phyloP scores from a whole-genome alignment of 352 stramenopile species.

The Albugo candida region DNA sequence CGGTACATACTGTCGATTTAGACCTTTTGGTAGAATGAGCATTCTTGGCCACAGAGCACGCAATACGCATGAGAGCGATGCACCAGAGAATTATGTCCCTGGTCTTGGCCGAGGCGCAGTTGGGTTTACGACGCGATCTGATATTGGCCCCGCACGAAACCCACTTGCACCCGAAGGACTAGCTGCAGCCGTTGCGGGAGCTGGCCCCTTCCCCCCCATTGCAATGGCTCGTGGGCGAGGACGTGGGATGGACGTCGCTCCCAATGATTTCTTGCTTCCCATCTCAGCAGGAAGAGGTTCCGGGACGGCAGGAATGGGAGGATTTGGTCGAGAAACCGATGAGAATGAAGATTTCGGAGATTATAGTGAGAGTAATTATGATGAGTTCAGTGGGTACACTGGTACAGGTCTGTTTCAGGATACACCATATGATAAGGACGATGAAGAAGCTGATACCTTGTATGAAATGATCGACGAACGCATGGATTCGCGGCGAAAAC shows the following conservation, averaged over 20 bases:
- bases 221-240: slow-evolving; percentile 38
- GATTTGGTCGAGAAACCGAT: slow-evolving; percentile 70
- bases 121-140: slow-evolving; percentile 93
- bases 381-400: slow-evolving; percentile 80
- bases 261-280: slow-evolving; percentile 3
- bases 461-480: slow-evolving; percentile 92
- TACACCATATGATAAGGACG: slow-evolving; percentile 90
- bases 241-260: slow-evolving; percentile 20
- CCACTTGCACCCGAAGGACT: slow-evolving; percentile 37
- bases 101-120: slow-evolving; percentile 89
- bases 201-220: slow-evolving; percentile 62
- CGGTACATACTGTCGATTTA: too few species aligned
- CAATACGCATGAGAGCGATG: slow-evolving; percentile 73
- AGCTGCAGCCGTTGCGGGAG: slow-evolving; percentile 15
- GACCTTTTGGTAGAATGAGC: slow-evolving; percentile 23
- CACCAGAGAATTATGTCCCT: slow-evolving; percentile 90
- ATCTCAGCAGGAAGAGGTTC: slow-evolving; percentile 33
- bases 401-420: slow-evolving; percentile 77
- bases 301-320: slow-evolving; percentile 57
- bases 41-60: slow-evolving; percentile 42
- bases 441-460: slow-evolving; percentile 91
- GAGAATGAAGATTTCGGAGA: slow-evolving; percentile 76
- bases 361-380: slow-evolving; percentile 85
- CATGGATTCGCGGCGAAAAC: slow-evolving; percentile 86
- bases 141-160: slow-evolving; percentile 85